Conservation (phyloP, 2,329 filamentous ascomycete genomes). For the Fusarium phyllophilum region DNA sequence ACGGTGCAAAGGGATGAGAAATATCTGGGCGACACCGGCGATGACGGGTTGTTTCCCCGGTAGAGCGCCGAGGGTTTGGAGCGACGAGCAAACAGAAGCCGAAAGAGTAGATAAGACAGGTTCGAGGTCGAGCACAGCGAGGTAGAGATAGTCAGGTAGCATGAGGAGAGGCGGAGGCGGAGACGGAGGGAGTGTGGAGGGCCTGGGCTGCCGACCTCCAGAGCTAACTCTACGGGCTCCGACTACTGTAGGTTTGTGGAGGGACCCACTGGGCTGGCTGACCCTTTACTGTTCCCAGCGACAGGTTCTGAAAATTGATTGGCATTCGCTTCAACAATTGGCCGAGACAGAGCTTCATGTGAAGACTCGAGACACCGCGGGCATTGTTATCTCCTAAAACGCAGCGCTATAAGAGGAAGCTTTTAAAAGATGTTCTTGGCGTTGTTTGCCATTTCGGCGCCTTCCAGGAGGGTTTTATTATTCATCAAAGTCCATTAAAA, state of each 20-base stretch:
- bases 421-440: not conserved
- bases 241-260: conserved; percentile 34
- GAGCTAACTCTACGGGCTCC: not conserved
- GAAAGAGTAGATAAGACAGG: not conserved
- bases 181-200: conserved; percentile 30
- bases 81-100: conserved; percentile 29
- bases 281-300: not conserved
- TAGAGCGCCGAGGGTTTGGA: conserved; percentile 20
- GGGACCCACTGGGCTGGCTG: conserved; percentile 33
- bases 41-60: conserved; percentile 4
- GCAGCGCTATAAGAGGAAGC: conserved; percentile 4
- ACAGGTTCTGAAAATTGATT: conserved; percentile 22
- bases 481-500: not conserved
- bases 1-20: conserved; percentile 11
- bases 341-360: conserved; percentile 30
- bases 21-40: conserved; percentile 3
- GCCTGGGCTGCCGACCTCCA: conserved; percentile 1
- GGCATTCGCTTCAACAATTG: conserved; percentile 26
- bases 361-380: conserved; percentile 22
- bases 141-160: conserved; percentile 18
- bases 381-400: conserved; percentile 6
- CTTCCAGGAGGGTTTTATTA: not conserved
- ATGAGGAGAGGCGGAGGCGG: conserved; percentile 32
- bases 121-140: not conserved
- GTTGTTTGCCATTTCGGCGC: conserved; percentile 9